Percentiles rank a stretch among this genome's conserved stretches.
Conservation (phyloP, 108 stramenopile genomes). For the Cyclotella baltica region DNA sequence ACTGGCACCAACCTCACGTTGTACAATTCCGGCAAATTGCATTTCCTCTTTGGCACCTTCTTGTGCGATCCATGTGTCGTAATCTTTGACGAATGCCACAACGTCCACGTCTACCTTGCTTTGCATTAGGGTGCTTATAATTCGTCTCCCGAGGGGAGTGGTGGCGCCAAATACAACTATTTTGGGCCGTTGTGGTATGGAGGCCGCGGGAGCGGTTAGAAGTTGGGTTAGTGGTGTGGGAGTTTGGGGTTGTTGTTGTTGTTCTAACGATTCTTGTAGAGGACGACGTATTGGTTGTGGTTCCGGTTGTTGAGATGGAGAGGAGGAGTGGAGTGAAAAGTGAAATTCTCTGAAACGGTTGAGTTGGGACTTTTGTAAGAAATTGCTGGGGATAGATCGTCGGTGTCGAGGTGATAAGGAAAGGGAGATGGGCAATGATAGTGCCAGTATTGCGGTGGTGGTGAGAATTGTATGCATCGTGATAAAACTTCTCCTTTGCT, state of each 20-base stretch:
- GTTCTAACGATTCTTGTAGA: neutral
- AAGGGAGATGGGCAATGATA: too few relatives aligned
- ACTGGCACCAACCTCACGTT: slow-evolving; percentile 42
- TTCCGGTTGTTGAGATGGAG: neutral
- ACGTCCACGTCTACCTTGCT: slow-evolving; percentile 61
- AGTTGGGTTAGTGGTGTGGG: slow-evolving; percentile 8
- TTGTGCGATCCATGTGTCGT: slow-evolving; percentile 54
- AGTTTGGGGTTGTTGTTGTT: neutral
- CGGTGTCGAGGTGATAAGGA: too few relatives aligned
- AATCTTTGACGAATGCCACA: slow-evolving; percentile 70
- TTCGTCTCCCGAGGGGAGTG: slow-evolving; percentile 63
- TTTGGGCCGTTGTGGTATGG: slow-evolving; percentile 27
- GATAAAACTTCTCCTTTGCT: too few relatives aligned
- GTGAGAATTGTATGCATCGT: too few relatives aligned
- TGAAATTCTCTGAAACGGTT: too few relatives aligned
- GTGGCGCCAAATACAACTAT: slow-evolving; percentile 75
- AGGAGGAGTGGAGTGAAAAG: too few relatives aligned
- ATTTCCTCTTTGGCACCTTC: slow-evolving; percentile 16
- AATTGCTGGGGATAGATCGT: too few relatives aligned
- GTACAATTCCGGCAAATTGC: neutral
- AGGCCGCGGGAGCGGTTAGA: neutral
- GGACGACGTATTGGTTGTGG: neutral
- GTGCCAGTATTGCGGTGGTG: too few relatives aligned
- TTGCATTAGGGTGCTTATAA: slow-evolving; percentile 62
- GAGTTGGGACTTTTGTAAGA: too few relatives aligned